These are phyloP conservation scores for Botryotinia narcissicola DNA, from an alignment of 2,329 filamentous ascomycete species.

Conservation along the genomic window DNA sequence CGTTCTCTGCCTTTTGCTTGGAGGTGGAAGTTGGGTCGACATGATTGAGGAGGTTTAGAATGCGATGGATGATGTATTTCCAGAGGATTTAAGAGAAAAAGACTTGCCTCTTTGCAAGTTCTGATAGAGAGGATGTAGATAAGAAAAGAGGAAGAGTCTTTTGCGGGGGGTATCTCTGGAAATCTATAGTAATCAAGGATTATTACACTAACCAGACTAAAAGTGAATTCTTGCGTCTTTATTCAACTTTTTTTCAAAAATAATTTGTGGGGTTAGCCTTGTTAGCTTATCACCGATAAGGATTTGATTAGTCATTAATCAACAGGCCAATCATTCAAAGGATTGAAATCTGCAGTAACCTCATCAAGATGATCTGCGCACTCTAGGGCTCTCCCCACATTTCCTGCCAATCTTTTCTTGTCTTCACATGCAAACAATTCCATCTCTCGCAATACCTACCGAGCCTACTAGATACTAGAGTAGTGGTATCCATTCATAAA, in stretches of 20 bases:
- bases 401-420: background rate
- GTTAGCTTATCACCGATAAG: background rate
- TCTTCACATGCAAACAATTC: background rate
- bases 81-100: too few relatives aligned
- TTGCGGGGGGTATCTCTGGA: background rate
- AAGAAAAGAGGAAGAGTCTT: background rate
- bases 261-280: background rate
- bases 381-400: background rate
- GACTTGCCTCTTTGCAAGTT: background rate
- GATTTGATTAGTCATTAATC: background rate
- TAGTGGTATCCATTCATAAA: background rate
- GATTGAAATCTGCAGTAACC: background rate
- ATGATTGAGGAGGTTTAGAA: slow-evolving; percentile 46
- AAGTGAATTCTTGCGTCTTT: too few relatives aligned
- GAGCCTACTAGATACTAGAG: background rate
- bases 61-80: background rate
- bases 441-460: background rate
- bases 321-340: background rate
- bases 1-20: slow-evolving; percentile 81
- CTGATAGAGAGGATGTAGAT: background rate
- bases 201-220: background rate
- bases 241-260: background rate
- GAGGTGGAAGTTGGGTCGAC: slow-evolving; percentile 80
- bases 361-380: background rate
- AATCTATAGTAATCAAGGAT: slow-evolving; percentile 8